Conservation (phyloP, 1,139 yeast species). For the Candida buenavistaensis region DNA sequence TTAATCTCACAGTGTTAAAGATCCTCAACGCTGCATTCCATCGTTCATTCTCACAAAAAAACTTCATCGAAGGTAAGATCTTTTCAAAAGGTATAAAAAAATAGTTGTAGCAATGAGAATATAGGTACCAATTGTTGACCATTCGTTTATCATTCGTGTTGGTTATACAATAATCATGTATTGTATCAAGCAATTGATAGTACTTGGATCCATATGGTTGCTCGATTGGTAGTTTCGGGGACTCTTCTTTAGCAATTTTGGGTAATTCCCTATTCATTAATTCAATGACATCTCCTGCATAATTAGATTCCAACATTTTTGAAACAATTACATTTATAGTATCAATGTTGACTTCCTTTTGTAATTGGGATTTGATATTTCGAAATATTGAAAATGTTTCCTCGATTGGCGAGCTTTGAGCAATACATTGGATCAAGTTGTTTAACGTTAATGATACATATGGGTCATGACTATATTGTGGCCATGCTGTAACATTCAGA, state of each 20-base stretch:
- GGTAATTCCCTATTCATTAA: conserved; percentile 64
- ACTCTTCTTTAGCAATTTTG: conserved; percentile 33
- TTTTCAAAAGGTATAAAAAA: conserved; percentile 61
- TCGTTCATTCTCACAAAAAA: conserved; percentile 56
- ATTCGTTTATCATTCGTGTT: conserved; percentile 39
- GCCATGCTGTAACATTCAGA: conserved; percentile 28
- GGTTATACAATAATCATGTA: conserved; percentile 49
- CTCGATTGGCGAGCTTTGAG: conserved; percentile 20
- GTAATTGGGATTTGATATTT: conserved; percentile 40
- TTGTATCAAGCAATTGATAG: conserved; percentile 31
- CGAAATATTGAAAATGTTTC: conserved; percentile 35
- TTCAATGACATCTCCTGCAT: conserved; percentile 58
- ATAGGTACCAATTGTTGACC: conserved; percentile 64
- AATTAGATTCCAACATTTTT: conserved; percentile 48
- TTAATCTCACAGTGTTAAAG: conserved; percentile 61
- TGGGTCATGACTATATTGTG: conserved; percentile 29
- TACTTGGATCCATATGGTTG: conserved; percentile 30
- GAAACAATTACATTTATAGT: conserved; percentile 50
- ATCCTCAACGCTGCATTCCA: conserved; percentile 66
- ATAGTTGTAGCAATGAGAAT: conserved; percentile 57
- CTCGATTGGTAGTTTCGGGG: conserved; percentile 25
- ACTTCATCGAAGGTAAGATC: conserved; percentile 60
- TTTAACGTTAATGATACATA: conserved; percentile 31
- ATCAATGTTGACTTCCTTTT: conserved; percentile 28
- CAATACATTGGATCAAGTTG: conserved; percentile 27